Percentiles rank a stretch among this genome's conserved stretches.
Evolutionary conservation across 2,329 filamentous ascomycete species (phyloP).

Genomic region (Calonectria hawksworthii): DNA sequence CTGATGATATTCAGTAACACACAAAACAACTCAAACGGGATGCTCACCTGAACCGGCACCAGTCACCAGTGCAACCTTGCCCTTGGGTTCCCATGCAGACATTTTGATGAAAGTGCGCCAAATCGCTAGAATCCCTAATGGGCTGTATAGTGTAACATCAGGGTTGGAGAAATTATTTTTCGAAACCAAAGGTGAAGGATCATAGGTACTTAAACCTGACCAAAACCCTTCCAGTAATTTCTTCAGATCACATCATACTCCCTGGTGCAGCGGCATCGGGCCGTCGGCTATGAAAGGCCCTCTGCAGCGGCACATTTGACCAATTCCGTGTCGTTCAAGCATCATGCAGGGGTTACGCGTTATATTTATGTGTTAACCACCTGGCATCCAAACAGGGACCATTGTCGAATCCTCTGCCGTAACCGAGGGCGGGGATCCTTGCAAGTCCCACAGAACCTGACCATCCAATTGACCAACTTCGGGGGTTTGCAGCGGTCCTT

Average conservation of each 20-base stretch:
- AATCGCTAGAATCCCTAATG: too few relatives aligned
- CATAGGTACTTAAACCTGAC: neutral
- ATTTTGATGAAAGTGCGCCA: neutral
- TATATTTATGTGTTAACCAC: neutral
- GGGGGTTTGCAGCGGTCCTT: neutral
- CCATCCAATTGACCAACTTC: neutral
- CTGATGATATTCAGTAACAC: neutral
- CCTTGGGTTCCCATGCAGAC: slow-evolving; percentile 22
- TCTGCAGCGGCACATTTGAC: neutral
- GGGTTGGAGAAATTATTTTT: neutral
- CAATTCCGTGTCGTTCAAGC: neutral
- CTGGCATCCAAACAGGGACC: neutral
- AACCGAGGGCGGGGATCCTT: neutral
- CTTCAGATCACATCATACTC: neutral
- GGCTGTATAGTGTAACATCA: too few relatives aligned
- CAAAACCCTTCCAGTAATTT: neutral
- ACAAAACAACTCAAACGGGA: neutral
- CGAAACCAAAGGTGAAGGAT: neutral
- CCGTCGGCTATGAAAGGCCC: neutral
- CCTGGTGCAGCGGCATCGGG: neutral
- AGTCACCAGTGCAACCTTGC: slow-evolving; percentile 37
- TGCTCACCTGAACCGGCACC: slow-evolving; percentile 37
- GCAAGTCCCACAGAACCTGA: neutral
- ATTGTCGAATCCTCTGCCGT: neutral
- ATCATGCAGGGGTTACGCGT: neutral